Conservation (phyloP, 495 filamentous ascomycete species). For the Daldinia caldariorum region DNA sequence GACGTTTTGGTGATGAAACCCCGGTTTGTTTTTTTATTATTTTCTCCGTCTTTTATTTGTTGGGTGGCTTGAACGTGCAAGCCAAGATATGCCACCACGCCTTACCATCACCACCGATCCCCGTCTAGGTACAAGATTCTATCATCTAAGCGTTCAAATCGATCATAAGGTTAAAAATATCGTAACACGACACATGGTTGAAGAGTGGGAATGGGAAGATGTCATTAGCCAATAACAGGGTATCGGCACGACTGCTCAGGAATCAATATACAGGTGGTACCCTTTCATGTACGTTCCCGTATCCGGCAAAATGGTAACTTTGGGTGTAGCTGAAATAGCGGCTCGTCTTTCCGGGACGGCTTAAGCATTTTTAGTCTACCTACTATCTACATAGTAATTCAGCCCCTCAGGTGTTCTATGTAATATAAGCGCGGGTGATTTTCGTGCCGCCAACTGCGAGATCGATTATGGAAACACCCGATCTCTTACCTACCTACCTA, state of each 20-base stretch:
- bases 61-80: conserved; percentile 10
- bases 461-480: conserved; percentile 20
- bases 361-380: background rate
- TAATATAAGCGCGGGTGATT: conserved; percentile 15
- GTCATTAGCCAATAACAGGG: conserved; percentile 8
- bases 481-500: conserved; percentile 7
- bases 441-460: conserved; percentile 16
- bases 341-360: conserved; percentile 29
- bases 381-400: background rate
- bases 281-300: conserved; percentile 14
- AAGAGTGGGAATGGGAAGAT: background rate
- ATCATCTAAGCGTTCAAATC: background rate
- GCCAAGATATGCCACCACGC: conserved; percentile 22
- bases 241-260: conserved; percentile 17
- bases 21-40: background rate
- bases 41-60: background rate
- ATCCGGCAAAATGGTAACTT: conserved; percentile 39
- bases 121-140: background rate
- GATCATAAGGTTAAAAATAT: conserved; percentile 13
- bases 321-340: conserved; percentile 14
- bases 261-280: conserved; percentile 15
- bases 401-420: background rate
- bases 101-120: background rate
- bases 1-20: conserved; percentile 13
- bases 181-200: background rate